Conservation (phyloP, 495 filamentous ascomycete genomes). For the Trichoderma parareesei region DNA sequence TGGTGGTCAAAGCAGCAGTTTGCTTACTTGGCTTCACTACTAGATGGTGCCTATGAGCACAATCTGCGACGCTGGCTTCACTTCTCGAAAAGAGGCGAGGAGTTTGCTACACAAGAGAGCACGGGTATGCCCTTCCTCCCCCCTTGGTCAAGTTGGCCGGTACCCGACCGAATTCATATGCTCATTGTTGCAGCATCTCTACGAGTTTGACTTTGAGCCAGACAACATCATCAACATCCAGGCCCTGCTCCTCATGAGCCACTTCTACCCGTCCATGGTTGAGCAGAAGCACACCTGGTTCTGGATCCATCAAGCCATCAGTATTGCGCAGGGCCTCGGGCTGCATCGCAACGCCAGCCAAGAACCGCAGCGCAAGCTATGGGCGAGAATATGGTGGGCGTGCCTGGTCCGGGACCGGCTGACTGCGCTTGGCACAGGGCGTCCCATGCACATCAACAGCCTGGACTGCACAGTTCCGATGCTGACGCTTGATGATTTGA, state of each 20-base stretch:
- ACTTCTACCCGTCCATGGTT: conserved; percentile 12
- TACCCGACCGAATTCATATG: not conserved
- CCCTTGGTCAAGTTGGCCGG: not conserved
- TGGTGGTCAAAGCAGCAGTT: not conserved
- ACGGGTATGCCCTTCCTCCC: not conserved
- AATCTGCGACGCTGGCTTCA: not conserved
- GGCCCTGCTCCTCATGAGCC: conserved; percentile 3
- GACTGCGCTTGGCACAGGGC: conserved; percentile 10
- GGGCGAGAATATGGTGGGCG: conserved; percentile 13
- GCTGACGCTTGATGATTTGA: conserved; percentile 9
- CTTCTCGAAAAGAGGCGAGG: conserved; percentile 8
- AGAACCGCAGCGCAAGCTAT: conserved; percentile 6
- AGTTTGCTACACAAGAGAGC: conserved; percentile 2
- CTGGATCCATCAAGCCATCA: conserved; percentile 11
- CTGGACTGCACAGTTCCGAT: conserved; percentile 12
- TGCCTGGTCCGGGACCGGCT: conserved; percentile 11
- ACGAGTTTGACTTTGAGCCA: conserved; percentile 11
- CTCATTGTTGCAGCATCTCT: conserved; percentile 1
- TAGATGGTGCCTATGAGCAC: not conserved
- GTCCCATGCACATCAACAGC: conserved; percentile 13
- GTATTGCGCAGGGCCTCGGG: not conserved
- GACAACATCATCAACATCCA: conserved; percentile 12
- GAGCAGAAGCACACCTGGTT: conserved; percentile 13
- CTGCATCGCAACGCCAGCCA: conserved; percentile 8
- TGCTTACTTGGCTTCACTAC: not conserved